These are phyloP conservation scores for Coemansia sp. DNA, from an alignment of 192 early-diverging fungal genomes.

Conservation along the genomic window DNA sequence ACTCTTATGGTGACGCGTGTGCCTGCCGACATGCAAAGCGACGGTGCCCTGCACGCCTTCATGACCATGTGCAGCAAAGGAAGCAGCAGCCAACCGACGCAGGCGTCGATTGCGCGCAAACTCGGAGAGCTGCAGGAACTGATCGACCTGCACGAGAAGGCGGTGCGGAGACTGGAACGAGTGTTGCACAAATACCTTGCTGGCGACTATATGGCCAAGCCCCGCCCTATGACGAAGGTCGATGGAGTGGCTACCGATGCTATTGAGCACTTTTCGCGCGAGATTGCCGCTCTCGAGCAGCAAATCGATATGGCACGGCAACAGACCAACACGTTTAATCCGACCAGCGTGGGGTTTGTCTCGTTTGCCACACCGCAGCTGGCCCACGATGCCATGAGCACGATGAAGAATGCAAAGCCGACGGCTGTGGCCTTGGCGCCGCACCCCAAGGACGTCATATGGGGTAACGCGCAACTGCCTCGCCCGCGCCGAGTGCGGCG, in stretches of 20 bases:
- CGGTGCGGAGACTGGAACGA: slow-evolving; percentile 65
- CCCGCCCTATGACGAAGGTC: slow-evolving; percentile 48
- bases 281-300: slow-evolving; percentile 58
- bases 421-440: slow-evolving; percentile 55
- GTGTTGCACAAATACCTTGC: slow-evolving; percentile 59
- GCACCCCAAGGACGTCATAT: slow-evolving; percentile 75
- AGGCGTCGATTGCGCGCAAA: slow-evolving; percentile 67
- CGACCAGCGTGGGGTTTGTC: slow-evolving; percentile 71
- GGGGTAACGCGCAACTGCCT: slow-evolving; percentile 66
- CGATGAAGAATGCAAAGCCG: slow-evolving; percentile 28
- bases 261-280: slow-evolving; percentile 67
- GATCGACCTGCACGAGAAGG: slow-evolving; percentile 63
- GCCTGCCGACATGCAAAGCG: slow-evolving; percentile 58
- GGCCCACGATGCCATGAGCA: slow-evolving; percentile 47
- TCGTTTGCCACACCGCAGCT: slow-evolving; percentile 60
- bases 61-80: slow-evolving; percentile 48
- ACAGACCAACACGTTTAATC: slow-evolving; percentile 51
- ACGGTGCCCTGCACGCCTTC: slow-evolving; percentile 56
- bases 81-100: slow-evolving; percentile 33
- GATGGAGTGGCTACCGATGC: slow-evolving; percentile 60
- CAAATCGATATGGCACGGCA: slow-evolving; percentile 57
- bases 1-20: slow-evolving; percentile 69
- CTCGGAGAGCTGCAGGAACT: slow-evolving; percentile 64
- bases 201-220: slow-evolving; percentile 25
- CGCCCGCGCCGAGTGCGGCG: slow-evolving; percentile 51